Conservation (phyloP, 1,284 basidiomycete genomes). For the Cerrena zonata region DNA sequence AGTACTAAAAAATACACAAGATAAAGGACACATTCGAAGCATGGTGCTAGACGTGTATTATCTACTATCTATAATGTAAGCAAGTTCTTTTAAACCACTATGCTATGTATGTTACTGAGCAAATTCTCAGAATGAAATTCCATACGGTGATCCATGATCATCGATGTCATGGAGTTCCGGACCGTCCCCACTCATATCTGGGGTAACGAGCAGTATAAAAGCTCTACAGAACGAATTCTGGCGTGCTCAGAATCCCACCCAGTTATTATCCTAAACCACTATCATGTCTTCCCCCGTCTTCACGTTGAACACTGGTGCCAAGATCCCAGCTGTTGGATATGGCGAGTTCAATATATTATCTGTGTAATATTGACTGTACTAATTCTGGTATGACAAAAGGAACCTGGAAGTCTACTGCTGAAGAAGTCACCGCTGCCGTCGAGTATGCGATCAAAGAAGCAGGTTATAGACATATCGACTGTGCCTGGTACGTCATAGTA, state of each 20-base stretch:
- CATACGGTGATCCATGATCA: too few species aligned
- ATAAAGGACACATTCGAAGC: too few species aligned
- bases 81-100: too few species aligned
- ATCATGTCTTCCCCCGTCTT: slow-evolving; percentile 38
- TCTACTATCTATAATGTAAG: too few species aligned
- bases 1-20: too few species aligned
- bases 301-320: slow-evolving; percentile 62
- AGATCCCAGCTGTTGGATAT: slow-evolving; percentile 69
- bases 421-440: slow-evolving; percentile 67
- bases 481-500: slow-evolving; percentile 61
- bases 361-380: neutral
- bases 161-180: neutral
- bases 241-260: neutral
- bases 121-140: too few species aligned
- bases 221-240: neutral
- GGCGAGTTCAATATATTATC: slow-evolving; percentile 35
- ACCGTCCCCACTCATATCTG: neutral
- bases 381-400: slow-evolving; percentile 33
- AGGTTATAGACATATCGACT: slow-evolving; percentile 78
- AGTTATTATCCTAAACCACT: neutral
- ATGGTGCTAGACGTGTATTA: too few species aligned
- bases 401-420: slow-evolving; percentile 75
- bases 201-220: neutral
- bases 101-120: too few species aligned
- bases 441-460: slow-evolving; percentile 65